Percentiles rank a stretch among this genome's conserved stretches.
Evolutionary conservation across 1,139 yeast genomes (phyloP).

Genomic region (Arxiozyma heterogenica): DNA sequence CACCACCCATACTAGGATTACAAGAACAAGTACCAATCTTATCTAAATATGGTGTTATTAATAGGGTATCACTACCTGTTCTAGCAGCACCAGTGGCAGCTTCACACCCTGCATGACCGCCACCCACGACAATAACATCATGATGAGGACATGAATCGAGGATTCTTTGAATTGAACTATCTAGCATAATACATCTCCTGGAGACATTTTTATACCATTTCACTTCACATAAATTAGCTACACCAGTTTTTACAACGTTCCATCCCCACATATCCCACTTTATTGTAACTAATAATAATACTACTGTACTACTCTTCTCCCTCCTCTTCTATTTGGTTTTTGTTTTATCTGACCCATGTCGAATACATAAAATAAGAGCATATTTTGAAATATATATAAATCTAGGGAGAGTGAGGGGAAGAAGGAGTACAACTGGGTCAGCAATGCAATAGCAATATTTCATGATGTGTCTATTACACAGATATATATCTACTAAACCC

Average conservation of each 20-base stretch:
- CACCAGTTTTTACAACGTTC: background rate
- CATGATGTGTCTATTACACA: too few relatives aligned
- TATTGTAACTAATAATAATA: too few relatives aligned
- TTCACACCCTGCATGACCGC: conserved; percentile 98
- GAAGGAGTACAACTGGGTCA: too few relatives aligned
- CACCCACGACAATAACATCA: conserved; percentile 81
- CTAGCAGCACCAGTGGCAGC: conserved; percentile 94
- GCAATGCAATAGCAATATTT: too few relatives aligned
- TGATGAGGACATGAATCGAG: conserved; percentile 31
- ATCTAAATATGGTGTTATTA: conserved; percentile 65
- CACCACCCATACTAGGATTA: conserved; percentile 97
- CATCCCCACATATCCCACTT: background rate
- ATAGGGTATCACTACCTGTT: conserved; percentile 60
- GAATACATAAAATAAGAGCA: too few relatives aligned
- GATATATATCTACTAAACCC: too few relatives aligned
- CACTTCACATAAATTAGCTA: background rate
- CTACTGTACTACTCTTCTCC: background rate
- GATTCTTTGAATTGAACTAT: conserved; percentile 33
- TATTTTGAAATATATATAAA: too few relatives aligned
- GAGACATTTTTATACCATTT: background rate
- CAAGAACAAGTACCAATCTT: conserved; percentile 94
- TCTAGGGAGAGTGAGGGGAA: too few relatives aligned
- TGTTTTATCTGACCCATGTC: background rate
- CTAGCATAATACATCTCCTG: background rate
- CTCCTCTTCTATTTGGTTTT: background rate